phyloP scores from a whole-genome alignment of 805 yeast species.

The Yarrowia yakushimensis region DNA sequence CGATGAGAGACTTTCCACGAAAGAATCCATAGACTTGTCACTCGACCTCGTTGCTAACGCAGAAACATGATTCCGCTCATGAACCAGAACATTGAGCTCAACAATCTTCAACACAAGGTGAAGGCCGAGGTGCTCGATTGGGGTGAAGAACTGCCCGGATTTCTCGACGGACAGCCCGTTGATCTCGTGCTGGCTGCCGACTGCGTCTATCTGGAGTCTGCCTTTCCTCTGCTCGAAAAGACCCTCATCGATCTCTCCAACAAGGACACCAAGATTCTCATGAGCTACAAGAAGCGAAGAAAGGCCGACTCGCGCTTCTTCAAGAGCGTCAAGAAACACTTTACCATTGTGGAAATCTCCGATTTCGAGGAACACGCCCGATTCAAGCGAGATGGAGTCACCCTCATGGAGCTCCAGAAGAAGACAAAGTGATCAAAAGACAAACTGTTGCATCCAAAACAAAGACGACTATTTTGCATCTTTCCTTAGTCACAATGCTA shows the following conservation, averaged over 20 bases:
- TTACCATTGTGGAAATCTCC: constrained; percentile 1
- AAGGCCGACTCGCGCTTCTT: constrained; percentile 44
- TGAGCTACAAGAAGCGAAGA: constrained; percentile 55
- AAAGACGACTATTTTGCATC: not conserved
- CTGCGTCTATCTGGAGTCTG: constrained; percentile 54
- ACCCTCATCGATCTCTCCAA: constrained; percentile 47
- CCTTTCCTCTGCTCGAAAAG: constrained; percentile 50
- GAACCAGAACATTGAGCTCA: constrained; percentile 45
- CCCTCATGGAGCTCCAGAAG: constrained; percentile 18
- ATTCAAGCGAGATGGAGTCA: constrained; percentile 12
- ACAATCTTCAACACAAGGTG: constrained; percentile 41
- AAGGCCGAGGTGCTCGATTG: constrained; percentile 46
- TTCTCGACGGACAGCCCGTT: constrained; percentile 36
- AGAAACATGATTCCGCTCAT: constrained; percentile 47
- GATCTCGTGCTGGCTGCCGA: constrained; percentile 57
- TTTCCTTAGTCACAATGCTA: no score
- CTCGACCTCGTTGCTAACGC: not conserved
- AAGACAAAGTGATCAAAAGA: not conserved
- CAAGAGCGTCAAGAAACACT: constrained; percentile 31
- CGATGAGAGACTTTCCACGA: not conserved
- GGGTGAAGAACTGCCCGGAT: constrained; percentile 44
- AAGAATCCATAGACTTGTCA: not conserved
- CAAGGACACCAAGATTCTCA: constrained; percentile 44
- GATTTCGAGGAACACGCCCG: constrained; percentile 18
- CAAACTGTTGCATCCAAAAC: no score